Conservation (phyloP, 2,329 filamentous ascomycete genomes). For the Ophiostoma angusticollis region DNA sequence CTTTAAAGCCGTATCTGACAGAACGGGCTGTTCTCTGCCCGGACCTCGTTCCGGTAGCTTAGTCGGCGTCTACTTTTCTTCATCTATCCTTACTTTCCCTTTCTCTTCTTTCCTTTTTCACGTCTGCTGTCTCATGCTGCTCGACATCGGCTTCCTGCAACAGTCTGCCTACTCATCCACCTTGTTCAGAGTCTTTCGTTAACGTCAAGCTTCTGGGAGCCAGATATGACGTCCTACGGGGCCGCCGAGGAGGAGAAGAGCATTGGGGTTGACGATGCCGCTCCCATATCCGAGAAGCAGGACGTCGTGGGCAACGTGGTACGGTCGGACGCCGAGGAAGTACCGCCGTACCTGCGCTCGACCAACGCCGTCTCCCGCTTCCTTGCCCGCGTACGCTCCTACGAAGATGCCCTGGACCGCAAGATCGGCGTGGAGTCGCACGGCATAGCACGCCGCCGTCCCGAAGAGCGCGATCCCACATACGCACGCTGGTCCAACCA, state of each 20-base stretch:
- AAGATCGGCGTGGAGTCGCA: conserved; percentile 36
- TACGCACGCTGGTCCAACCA: conserved; percentile 27
- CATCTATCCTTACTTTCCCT: not conserved
- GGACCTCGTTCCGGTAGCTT: not conserved
- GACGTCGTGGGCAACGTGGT: conserved; percentile 2
- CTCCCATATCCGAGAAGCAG: not conserved
- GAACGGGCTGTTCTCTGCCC: not conserved
- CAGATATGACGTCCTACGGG: conserved; percentile 7
- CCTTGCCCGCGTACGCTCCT: conserved; percentile 25
- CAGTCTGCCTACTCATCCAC: not conserved
- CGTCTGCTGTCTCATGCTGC: not conserved
- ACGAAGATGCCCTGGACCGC: conserved; percentile 31
- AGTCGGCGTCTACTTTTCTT: not conserved
- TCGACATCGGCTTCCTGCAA: too few relatives aligned
- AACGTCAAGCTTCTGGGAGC: too few relatives aligned
- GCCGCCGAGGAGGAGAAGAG: conserved; percentile 13
- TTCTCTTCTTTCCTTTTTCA: not conserved
- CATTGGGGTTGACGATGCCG: conserved; percentile 7
- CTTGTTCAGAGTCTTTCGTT: not conserved
- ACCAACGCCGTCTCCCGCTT: conserved; percentile 16
- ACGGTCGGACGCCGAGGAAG: too few relatives aligned
- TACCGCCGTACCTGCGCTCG: conserved; percentile 9
- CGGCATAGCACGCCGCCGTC: conserved; percentile 31
- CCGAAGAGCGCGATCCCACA: conserved; percentile 28
- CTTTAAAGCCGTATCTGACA: not conserved